Evolutionary conservation across 148 eudicot genomes (phyloP).

Genomic region (Persicaria maculosa): DNA sequence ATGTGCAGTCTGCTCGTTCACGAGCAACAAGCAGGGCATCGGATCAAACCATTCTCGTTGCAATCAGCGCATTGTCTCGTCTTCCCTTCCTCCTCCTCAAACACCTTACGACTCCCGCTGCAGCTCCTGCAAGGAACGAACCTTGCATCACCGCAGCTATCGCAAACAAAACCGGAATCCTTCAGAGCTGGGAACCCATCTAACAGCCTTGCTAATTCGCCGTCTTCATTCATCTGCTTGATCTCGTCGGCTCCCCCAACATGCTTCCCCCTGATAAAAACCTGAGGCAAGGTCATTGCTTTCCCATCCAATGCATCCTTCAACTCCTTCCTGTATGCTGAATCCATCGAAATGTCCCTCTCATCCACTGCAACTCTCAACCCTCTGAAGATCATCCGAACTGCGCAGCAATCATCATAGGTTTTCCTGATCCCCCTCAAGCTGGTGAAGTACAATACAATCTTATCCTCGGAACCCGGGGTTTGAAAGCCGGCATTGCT

Average conservation of each 20-base stretch:
- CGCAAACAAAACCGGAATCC: conserved; percentile 54
- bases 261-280: conserved; percentile 62
- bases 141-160: conserved; percentile 83
- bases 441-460: conserved; percentile 75
- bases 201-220: conserved; percentile 58
- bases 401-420: conserved; percentile 81
- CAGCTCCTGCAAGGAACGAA: conserved; percentile 74
- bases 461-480: conserved; percentile 41
- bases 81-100: conserved; percentile 55
- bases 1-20: conserved; percentile 24
- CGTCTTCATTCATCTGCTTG: conserved; percentile 67
- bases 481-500: background rate
- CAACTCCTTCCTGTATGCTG: conserved; percentile 59
- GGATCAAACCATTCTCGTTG: conserved; percentile 89
- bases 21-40: conserved; percentile 73
- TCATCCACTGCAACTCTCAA: conserved; percentile 75
- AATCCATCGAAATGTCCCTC: conserved; percentile 90
- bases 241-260: conserved; percentile 88
- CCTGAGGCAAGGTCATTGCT: conserved; percentile 59
- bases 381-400: conserved; percentile 64
- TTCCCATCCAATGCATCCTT: conserved; percentile 54
- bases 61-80: conserved; percentile 59
- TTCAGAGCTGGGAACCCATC: conserved; percentile 50
- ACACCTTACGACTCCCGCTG: conserved; percentile 81
- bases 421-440: conserved; percentile 90